A percentile compares a stretch with the other conserved stretches of the same genome.
Conservation (phyloP, 2,329 filamentous ascomycete species). For the Beauveria rudraprayagi region DNA sequence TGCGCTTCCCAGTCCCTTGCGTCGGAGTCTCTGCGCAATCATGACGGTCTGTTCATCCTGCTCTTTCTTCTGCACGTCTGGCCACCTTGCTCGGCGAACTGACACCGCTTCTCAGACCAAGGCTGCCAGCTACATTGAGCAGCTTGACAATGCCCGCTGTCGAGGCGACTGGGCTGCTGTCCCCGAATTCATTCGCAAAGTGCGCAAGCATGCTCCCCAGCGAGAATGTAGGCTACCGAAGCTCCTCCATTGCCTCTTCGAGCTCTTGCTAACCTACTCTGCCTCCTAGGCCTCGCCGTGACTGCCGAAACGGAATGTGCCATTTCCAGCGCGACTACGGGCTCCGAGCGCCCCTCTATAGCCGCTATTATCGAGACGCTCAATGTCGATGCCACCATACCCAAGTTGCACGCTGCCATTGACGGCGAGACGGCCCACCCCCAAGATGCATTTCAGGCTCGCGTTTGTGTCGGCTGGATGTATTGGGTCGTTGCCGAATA, state of each 20-base stretch:
- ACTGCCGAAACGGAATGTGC: slow-evolving; percentile 62
- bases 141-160: slow-evolving; percentile 80
- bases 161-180: slow-evolving; percentile 80
- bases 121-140: slow-evolving; percentile 70
- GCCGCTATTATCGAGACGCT: slow-evolving; percentile 34
- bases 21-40: background rate
- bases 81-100: background rate
- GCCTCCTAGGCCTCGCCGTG: slow-evolving; percentile 53
- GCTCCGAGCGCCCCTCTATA: slow-evolving; percentile 33
- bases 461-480: slow-evolving; percentile 76
- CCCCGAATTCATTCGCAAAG: slow-evolving; percentile 83
- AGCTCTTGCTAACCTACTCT: background rate
- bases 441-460: slow-evolving; percentile 67
- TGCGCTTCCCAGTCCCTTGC: slow-evolving; percentile 2
- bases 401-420: slow-evolving; percentile 47
- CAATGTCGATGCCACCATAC: slow-evolving; percentile 36
- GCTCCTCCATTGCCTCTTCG: slow-evolving; percentile 4
- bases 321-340: slow-evolving; percentile 46
- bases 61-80: background rate
- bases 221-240: slow-evolving; percentile 60
- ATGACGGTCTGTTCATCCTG: slow-evolving; percentile 8
- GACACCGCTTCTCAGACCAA: slow-evolving; percentile 46
- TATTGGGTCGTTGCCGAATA: slow-evolving; percentile 72
- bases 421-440: slow-evolving; percentile 45
- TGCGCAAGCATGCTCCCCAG: slow-evolving; percentile 85